Percentiles rank a stretch among this genome's conserved stretches.
These are phyloP conservation scores for Melanomma pulvis-pyrius DNA, from an alignment of 495 filamentous ascomycete species.

Conservation along the genomic window DNA sequence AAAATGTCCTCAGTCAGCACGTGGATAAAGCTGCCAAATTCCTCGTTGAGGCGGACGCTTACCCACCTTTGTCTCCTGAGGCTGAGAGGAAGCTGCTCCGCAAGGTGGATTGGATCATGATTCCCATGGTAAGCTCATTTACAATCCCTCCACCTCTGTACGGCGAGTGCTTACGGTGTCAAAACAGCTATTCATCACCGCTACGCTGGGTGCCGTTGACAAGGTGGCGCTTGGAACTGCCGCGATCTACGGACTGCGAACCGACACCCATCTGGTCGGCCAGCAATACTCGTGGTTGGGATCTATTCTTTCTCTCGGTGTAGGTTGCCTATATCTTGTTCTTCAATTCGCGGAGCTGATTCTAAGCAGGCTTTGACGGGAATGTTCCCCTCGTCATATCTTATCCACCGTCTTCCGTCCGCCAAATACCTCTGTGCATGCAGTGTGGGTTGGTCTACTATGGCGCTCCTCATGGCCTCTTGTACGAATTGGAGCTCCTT, in stretches of 20 bases:
- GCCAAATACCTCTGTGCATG: not conserved
- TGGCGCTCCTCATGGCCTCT: not conserved
- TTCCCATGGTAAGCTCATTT: not conserved
- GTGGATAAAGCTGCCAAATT: not conserved
- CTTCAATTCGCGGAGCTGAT: not conserved
- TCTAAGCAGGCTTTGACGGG: not conserved
- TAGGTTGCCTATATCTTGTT: not conserved
- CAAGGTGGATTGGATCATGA: not conserved
- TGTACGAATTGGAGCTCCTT: not conserved
- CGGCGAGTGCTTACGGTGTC: not conserved
- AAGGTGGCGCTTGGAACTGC: not conserved
- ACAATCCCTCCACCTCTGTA: not conserved
- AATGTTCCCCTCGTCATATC: not conserved
- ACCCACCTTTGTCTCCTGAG: not conserved
- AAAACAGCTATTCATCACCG: not conserved
- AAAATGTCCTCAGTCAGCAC: not conserved
- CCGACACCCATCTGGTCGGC: not conserved
- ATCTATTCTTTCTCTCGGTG: not conserved
- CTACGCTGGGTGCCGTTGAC: not conserved
- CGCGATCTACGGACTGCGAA: not conserved
- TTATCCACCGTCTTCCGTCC: not conserved
- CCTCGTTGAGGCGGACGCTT: not conserved
- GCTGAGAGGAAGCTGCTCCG: not conserved
- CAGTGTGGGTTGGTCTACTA: not conserved
- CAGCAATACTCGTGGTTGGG: slow-evolving; percentile 2